A percentile compares a stretch with the other conserved stretches of the same genome.
phyloP scores from a whole-genome alignment of 352 stramenopile genomes.

The Phytophthora cactorum region DNA sequence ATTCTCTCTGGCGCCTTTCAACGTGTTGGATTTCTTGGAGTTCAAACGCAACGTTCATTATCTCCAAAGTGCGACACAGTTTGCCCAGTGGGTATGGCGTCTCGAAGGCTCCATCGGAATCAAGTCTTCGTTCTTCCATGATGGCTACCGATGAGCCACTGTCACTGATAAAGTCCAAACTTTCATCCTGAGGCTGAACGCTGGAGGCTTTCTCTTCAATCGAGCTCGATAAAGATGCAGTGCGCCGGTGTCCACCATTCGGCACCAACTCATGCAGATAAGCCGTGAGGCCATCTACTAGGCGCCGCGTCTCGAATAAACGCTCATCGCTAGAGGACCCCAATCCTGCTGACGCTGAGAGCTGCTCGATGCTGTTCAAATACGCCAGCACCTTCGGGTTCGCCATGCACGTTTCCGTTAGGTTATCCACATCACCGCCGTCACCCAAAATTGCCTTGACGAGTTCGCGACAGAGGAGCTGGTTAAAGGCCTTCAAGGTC shows the following conservation, averaged over 20 bases:
- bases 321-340: conserved; percentile 33
- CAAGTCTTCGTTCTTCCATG: conserved; percentile 34
- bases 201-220: conserved; percentile 18
- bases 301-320: conserved; percentile 21
- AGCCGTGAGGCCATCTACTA: conserved; percentile 27
- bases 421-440: conserved; percentile 33
- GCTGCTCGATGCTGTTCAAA: conserved; percentile 62
- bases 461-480: conserved; percentile 70
- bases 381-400: conserved; percentile 62
- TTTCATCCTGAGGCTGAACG: conserved; percentile 24
- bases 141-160: conserved; percentile 47
- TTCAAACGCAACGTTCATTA: conserved; percentile 61
- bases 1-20: conserved; percentile 25
- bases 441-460: conserved; percentile 60
- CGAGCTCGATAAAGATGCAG: conserved; percentile 18
- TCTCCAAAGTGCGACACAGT: conserved; percentile 54
- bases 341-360: conserved; percentile 34
- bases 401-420: conserved; percentile 46
- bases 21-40: conserved; percentile 47
- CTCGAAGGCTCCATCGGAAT: conserved; percentile 25
- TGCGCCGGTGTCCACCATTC: conserved; percentile 5
- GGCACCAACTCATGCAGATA: conserved; percentile 31
- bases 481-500: conserved; percentile 71
- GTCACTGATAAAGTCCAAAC: conserved; percentile 39
- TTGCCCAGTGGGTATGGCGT: conserved; percentile 44